A percentile compares a stretch with the other conserved stretches of the same genome.
Evolutionary conservation across 345 rosid genomes (phyloP).

Genomic region (Arabidopsis arenosa): DNA sequence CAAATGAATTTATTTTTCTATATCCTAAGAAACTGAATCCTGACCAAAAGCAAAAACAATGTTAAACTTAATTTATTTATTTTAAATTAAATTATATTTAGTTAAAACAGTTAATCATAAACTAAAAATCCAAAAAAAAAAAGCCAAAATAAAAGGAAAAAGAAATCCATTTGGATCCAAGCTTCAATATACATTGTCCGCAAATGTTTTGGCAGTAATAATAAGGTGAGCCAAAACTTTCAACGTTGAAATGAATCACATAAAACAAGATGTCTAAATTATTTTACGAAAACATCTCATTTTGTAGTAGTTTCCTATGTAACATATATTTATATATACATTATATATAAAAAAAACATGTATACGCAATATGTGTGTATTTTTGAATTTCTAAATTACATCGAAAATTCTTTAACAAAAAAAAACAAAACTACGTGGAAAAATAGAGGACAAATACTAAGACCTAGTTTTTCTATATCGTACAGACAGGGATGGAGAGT

Average conservation of each 20-base stretch:
- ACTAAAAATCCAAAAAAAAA: too few relatives aligned
- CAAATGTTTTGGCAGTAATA: background rate
- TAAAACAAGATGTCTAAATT: background rate
- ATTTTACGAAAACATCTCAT: background rate
- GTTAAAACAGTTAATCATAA: too few relatives aligned
- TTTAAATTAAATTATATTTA: too few relatives aligned
- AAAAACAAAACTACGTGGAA: background rate
- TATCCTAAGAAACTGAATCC: too few relatives aligned
- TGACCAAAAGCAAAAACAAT: background rate
- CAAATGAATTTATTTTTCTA: background rate
- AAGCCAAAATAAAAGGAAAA: too few relatives aligned
- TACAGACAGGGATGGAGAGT: conserved; percentile 20
- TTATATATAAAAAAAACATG: background rate
- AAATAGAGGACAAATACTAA: background rate
- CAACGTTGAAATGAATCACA: conserved; percentile 1
- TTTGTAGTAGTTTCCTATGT: background rate
- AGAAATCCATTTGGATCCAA: background rate
- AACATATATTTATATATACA: background rate
- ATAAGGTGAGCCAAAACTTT: background rate
- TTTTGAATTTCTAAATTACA: background rate
- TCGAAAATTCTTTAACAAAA: too few relatives aligned
- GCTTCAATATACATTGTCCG: background rate
- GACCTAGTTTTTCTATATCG: conserved; percentile 6
- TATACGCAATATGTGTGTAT: background rate
- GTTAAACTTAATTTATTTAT: too few relatives aligned